Conservation (phyloP, 2,329 filamentous ascomycete genomes). For the Aaosphaeria pasadenensis region DNA sequence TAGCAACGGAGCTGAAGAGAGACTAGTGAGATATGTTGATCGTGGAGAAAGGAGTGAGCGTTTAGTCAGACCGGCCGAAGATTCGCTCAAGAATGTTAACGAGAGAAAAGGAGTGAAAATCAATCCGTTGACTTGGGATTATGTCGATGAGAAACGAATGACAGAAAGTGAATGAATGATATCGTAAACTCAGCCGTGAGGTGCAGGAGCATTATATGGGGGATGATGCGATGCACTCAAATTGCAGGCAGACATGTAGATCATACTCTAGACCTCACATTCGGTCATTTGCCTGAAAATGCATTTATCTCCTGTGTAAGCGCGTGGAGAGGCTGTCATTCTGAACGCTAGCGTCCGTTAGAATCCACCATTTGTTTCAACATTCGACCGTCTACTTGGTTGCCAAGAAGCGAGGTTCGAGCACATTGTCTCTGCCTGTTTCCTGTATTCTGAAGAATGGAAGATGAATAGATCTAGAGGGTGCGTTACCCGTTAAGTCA, state of each 20-base stretch:
- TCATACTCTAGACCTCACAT: too few species aligned
- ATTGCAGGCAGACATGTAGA: not conserved
- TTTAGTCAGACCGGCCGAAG: slow-evolving; percentile 21
- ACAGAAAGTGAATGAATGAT: not conserved
- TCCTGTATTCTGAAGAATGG: too few species aligned
- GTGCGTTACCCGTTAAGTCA: too few species aligned
- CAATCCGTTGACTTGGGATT: not conserved
- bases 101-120: slow-evolving; percentile 6
- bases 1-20: not conserved
- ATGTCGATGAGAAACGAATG: not conserved
- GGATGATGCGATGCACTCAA: not conserved
- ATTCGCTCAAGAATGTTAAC: slow-evolving; percentile 14
- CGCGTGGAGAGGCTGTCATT: too few species aligned
- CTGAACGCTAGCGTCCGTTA: too few species aligned
- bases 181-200: not conserved
- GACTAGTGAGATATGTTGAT: not conserved
- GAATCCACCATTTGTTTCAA: too few species aligned
- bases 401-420: too few species aligned
- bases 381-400: too few species aligned
- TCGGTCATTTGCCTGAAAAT: slow-evolving; percentile 6
- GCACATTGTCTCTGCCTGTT: too few species aligned
- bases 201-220: not conserved
- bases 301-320: slow-evolving; percentile 1
- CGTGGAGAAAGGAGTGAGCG: slow-evolving; percentile 10
- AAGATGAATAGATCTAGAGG: too few species aligned